Percentiles rank a stretch among this genome's conserved stretches.
These are phyloP conservation scores for Cylindrotheca closterium DNA, from an alignment of 108 stramenopile species.

Conservation along the genomic window DNA sequence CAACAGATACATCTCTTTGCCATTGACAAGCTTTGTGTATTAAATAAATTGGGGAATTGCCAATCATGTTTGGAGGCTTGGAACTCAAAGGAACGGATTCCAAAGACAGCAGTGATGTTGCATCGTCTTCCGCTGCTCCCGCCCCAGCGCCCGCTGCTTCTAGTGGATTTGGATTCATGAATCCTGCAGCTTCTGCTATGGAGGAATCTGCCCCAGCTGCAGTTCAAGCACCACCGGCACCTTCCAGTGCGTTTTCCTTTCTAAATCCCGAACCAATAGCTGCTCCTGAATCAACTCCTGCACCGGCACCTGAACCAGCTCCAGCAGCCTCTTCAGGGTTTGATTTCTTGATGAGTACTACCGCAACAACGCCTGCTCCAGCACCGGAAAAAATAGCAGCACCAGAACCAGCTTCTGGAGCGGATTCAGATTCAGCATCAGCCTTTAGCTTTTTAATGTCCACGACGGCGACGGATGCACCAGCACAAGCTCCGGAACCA, in stretches of 20 bases:
- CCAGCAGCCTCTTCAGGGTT: constrained; percentile 7
- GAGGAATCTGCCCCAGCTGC: constrained; percentile 11
- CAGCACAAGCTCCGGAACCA: neutral
- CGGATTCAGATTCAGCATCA: constrained; percentile 26
- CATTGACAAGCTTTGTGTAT: too few relatives aligned
- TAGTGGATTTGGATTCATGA: constrained; percentile 37
- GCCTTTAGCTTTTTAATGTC: constrained; percentile 45
- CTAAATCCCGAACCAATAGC: constrained; percentile 6
- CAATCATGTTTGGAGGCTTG: constrained; percentile 71
- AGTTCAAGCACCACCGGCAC: constrained; percentile 1
- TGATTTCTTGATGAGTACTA: neutral
- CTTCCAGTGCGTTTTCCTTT: constrained; percentile 21
- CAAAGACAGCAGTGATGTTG: constrained; percentile 12
- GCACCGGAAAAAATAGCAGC: neutral
- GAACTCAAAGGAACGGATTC: constrained; percentile 52
- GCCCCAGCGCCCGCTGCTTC: too few relatives aligned
- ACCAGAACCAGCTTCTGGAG: neutral
- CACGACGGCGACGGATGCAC: constrained; percentile 16
- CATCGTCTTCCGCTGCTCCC: constrained; percentile 6
- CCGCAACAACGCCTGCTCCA: neutral
- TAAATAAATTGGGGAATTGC: too few relatives aligned
- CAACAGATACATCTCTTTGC: too few relatives aligned
- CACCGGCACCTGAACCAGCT: constrained; percentile 13
- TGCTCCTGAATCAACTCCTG: constrained; percentile 5
- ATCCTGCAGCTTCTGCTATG: constrained; percentile 5